Base-by-base conservation (phyloP, 2,329 filamentous ascomycete species). In the Colletotrichum destructivum region DNA sequence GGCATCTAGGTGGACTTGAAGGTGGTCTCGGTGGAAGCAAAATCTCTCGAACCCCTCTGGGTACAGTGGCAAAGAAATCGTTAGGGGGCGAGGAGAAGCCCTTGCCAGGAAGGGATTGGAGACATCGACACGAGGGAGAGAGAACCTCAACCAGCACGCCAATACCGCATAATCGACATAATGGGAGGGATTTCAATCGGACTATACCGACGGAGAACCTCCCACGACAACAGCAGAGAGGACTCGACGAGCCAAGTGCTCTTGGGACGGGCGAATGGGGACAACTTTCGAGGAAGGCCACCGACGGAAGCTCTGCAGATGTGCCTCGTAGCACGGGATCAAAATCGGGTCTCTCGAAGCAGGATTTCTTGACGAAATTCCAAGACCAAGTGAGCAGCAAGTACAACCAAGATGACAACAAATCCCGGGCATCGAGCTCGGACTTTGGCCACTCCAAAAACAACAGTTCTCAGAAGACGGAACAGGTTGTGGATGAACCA, bases 131-230 rank as follows among this genome's bases (percentile, higher is more conserved):
- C 49, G 61, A 63, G 21, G 26, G 11, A 31, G 69, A 64, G n/a
- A 54, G n/a, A 64, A 46, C 35, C 18, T 15, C 69, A 54, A 16
- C 49, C 16, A 49, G 59, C 15, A 69, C 40, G 4, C 59, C 69
- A 15, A 40, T 72, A 46, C 69, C 69, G 15, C 69, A 72, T 18
- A 54, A 64, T 21, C 52, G 65, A 26, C 69, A 54, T 26, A n/a
- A 15, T 21, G 65, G 31, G 12, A 57, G 23, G 16, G 38, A 62
- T n/a, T 44, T 40, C 16, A n/a, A 40, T 12, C 38, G 26, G 8
- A 26, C 18, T n/a, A 18, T 23, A 15, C 21, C 31, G 12, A 4
- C 11, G 18, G 35, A 54, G 51, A 57, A 49, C 13, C 3, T n/a
- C 23, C 12, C 38, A n/a, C 49, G 13, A 40, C 35, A 44, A 21